Base-by-base conservation (phyloP, 805 yeast species). In the Candida caryicola region DNA sequence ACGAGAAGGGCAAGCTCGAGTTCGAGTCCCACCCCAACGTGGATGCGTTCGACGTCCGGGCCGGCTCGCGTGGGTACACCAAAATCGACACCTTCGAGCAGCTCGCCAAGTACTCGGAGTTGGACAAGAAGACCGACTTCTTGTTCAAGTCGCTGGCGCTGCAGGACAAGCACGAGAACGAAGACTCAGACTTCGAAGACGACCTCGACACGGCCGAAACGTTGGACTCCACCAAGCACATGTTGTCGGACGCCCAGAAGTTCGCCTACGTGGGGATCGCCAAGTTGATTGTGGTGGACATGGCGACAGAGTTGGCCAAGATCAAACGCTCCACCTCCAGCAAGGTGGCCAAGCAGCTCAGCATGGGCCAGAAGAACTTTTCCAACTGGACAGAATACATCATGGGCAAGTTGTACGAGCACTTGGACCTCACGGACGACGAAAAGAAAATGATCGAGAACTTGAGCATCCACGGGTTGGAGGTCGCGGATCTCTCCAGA, bases 211-310 rank as follows among this genome's bases (percentile, higher is more conserved):
- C 87, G 0, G 61, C 63, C n/a, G 78, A 76, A 32, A 95, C 90
- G 40, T 66, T 93, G 46, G 77, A 78, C 37, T 76, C 91, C 1
- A 93, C 97, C 4, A 87, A 82, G 56, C 76, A 79, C 17, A 76
- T 93, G 77, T 71, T 93, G 12, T 72, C 80, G 5, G 98, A 88
- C 13, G 70, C 83, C 12, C 96, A 93, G 58, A 82, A 86, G 52
- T 82, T 90, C 44, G 98, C 98, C 2, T 93, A 93, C 55, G 85
- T 85, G 5, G 98, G 96, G 0, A 71, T 91, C 7, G 80, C 84
- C 6, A 83, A 85, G 49, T 73, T 93, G 25, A 72, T 84, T 4
- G 74, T 82, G 36, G 85, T 84, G 17, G 85, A 85, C 15, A 79
- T 89, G 83, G 95, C 95, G 14, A 76, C 86, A 0, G 80, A 79